Evolutionary conservation across 108 stramenopile species (phyloP), one percentile per base, ranked within the genome.

Genomic region (Phaeodactylum tricornutum): DNA sequence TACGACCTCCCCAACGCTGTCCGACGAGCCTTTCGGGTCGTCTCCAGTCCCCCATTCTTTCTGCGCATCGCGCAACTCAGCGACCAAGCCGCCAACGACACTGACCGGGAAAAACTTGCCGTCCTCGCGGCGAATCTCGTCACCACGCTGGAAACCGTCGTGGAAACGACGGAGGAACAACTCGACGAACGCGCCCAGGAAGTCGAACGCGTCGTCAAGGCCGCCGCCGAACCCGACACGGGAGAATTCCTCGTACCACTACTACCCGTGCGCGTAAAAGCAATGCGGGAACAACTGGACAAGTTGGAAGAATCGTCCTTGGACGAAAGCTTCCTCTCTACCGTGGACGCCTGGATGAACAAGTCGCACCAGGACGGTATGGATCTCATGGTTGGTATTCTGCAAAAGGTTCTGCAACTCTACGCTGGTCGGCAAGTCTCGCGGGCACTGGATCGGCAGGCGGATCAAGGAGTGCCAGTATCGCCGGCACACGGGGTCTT

Each of bases 201-300:
- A 40, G 79, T 92, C 21, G 75, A 87, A 68, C 59, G 23, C 31
- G 74, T 87, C 26, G 69, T 92, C 20, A 75, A 77, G 60, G 85
- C 84, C 7, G 85, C 84, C 6, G 79, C 81, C 50, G 90, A 92
- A 55, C 79, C 81, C 14, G 75, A 78, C 24, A 67, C 71, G 29
- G 90, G 90, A 28, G 90, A 92, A 48, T 92, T 92, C 48, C 55
- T 87, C 44, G 85, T 92, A 12, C 90, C 90, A 12, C 56, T 92
- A 22, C 56, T 65, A 21, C 49, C 46, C 19, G 79, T 75, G 9
- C 78, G 83, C 30, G 52, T 87, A 0, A 52, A 72, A 14, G 73
- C 71, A 2, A 85, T 92, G 85, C 62, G 81, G 43, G 50, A 55
- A 12, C 64, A 43, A 23, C 36, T 92, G 55, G 61, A 71, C 36